Evolutionary conservation across 331 rosid species (phyloP), one percentile per base, ranked within the genome.

Genomic region (Cucumis variabilis): DNA sequence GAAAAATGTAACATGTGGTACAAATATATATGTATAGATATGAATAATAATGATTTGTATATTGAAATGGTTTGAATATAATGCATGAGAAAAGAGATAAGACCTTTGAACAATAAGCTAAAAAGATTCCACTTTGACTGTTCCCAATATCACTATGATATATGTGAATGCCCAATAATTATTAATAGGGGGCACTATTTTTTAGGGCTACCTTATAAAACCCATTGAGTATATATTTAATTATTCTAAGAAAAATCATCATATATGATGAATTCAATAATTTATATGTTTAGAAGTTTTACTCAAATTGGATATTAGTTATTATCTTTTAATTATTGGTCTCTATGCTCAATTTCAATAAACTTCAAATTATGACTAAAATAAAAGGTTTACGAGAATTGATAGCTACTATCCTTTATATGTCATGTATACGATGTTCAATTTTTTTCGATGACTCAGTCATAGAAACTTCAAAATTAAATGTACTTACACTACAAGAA

Each of bases 81-180:
- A 77, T 77, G 62, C 33, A 77, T 48, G 63, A 77, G 44, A 77
- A 77, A 77, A n/a, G 20, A 8, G 28, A 77, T 77, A n/a, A 50
- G 65, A 50, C 13, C 83, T 76, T 76, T n/a, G 82, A 8, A 23
- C 30, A n/a, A 44, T 46, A 10, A 50, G 15, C 23, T 15, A 72
- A n/a, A n/a, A 50, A 51, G 84, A 79, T 53, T 79, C 66, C 65
- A 50, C 65, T 78, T 78, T 50, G 23, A 16, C 13, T 7, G n/a
- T 78, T 20, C n/a, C 60, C 12, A 60, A 78, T 21, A 44, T 21
- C 81, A 11, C 55, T 74, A 74, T 4, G 30, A 74, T 41, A 17
- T 71, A 11, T 41, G 13, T 74, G 67, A 79, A n/a, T 79, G 84
- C n/a, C 84, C 67, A 41, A 16, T 79, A 79, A 25, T 13, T 5